These are phyloP conservation scores for Fusarium goolgardi DNA, from an alignment of 2,329 filamentous ascomycete genomes.

Conservation along the genomic window DNA sequence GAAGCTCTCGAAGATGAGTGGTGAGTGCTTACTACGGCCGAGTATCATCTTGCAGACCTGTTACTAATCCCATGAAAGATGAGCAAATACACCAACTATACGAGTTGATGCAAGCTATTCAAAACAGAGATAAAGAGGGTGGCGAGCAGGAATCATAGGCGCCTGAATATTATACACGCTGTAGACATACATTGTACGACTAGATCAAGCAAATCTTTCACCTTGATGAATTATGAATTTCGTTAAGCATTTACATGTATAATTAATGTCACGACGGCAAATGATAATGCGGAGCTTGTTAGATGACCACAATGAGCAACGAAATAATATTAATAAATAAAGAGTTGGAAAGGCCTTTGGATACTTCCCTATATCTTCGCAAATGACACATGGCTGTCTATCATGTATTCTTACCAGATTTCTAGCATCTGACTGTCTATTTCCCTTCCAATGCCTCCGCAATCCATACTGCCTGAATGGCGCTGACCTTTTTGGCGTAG, in stretches of 20 bases:
- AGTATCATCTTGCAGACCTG: background rate
- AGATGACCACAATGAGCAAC: background rate
- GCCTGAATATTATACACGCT: conserved; percentile 5
- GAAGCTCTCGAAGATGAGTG: conserved; percentile 94
- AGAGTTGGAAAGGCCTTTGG: background rate
- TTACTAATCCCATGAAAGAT: conserved; percentile 63
- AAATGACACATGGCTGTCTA: background rate
- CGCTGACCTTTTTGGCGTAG: conserved; percentile 74
- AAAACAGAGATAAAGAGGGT: conserved; percentile 50
- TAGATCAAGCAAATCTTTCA: background rate
- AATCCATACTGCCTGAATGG: conserved; percentile 70
- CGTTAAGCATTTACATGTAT: too few species aligned
- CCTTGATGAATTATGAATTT: background rate
- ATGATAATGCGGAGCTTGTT: background rate
- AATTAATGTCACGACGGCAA: background rate
- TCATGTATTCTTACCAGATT: background rate
- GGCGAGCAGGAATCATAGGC: conserved; percentile 46
- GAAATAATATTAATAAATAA: background rate
- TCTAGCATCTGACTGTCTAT: conserved; percentile 13
- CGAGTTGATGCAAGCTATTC: conserved; percentile 89
- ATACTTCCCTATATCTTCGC: background rate
- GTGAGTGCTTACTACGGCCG: conserved; percentile 60
- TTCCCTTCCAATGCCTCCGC: conserved; percentile 58
- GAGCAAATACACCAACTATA: conserved; percentile 95
- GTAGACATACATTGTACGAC: conserved; percentile 20